Base-by-base conservation (phyloP, 2,329 filamentous ascomycete genomes). In the Paracorniculantispora psalliotae region DNA sequence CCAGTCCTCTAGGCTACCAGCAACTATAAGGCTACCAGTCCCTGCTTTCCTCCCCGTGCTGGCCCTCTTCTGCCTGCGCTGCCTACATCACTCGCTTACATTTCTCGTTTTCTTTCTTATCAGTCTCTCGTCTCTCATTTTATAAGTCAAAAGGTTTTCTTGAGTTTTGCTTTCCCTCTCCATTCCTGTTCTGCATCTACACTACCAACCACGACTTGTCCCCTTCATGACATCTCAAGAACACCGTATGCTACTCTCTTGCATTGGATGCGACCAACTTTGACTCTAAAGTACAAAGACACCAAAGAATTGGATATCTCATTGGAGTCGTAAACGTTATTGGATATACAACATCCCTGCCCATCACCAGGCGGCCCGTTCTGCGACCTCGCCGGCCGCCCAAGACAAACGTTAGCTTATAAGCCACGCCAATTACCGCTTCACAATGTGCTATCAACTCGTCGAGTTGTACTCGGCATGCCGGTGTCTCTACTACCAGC, bases 391-490 rank as follows among this genome's bases (percentile, higher is more conserved):
- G 13, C 21, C 21, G 17, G 30, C 41, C 41, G 19, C 28, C 25
- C 33, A 19, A 30, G 35, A 53, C 23, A 30, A 23, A 28, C 35
- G n/a, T n/a, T n/a, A 30, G 10, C 35, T 10, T n/a, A n/a, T n/a
- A n/a, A n/a, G n/a, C n/a, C 30, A 41, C n/a, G 15, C 17, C 17
- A 41, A 19, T 10, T 15, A 43, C 30, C 50, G 10, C 15, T 28
- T 25, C 72, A 79, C 64, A 62, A 96, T 96, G 92, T 96, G 92
- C 70, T 92, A 91, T 69, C 90, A 92, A 76, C 76, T 96, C 62
- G 79, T 93, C 67, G 92, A 96, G 74, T 82, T 90, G 61, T 96
- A 92, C 79, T 87, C 91, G 58, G 90, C 88, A 59, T 96, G 92
- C 81, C 84, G 86, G 63, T 96, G 92, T 75, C 81, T 93, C 66